Conservation (phyloP, 2,329 filamentous ascomycete genomes). For the Sphaerulina musiva region DNA sequence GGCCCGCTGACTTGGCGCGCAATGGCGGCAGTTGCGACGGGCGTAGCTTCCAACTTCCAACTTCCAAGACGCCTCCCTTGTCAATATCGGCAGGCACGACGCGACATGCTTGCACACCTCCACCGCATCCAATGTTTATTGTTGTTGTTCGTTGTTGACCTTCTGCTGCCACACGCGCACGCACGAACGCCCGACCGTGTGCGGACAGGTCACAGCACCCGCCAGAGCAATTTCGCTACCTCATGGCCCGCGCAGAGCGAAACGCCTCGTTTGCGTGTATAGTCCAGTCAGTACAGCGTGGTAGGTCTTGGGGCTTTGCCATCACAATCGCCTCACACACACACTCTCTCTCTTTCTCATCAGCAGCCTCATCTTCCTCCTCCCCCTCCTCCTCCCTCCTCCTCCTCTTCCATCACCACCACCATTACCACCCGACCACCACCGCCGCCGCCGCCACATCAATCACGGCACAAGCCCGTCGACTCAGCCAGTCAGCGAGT, state of each 20-base stretch:
- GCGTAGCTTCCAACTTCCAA: not conserved
- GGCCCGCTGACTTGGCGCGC: constrained; percentile 1
- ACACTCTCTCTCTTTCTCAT: not conserved
- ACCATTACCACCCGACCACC: too few species aligned
- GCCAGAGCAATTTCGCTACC: constrained; percentile 11
- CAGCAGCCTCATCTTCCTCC: not conserved
- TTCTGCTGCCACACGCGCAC: not conserved
- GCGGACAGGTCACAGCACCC: not conserved
- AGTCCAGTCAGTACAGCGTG: too few species aligned
- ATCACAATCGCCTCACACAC: too few species aligned
- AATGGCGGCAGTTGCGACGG: not conserved
- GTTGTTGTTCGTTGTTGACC: not conserved
- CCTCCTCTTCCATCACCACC: not conserved
- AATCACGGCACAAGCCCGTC: constrained; percentile 4
- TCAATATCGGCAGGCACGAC: constrained; percentile 7
- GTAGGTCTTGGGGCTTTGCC: too few species aligned
- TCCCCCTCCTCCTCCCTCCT: not conserved
- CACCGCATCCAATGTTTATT: not conserved
- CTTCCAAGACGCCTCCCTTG: not conserved
- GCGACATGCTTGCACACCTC: constrained; percentile 1
- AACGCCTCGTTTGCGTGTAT: too few species aligned
- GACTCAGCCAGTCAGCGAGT: constrained; percentile 2
- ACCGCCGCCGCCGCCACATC: too few species aligned
- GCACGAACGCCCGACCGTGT: too few species aligned
- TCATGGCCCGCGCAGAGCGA: too few species aligned